These are phyloP conservation scores for Graphilbum ipis-grandicollis DNA, from an alignment of 2,329 filamentous ascomycete genomes.

Conservation along the genomic window DNA sequence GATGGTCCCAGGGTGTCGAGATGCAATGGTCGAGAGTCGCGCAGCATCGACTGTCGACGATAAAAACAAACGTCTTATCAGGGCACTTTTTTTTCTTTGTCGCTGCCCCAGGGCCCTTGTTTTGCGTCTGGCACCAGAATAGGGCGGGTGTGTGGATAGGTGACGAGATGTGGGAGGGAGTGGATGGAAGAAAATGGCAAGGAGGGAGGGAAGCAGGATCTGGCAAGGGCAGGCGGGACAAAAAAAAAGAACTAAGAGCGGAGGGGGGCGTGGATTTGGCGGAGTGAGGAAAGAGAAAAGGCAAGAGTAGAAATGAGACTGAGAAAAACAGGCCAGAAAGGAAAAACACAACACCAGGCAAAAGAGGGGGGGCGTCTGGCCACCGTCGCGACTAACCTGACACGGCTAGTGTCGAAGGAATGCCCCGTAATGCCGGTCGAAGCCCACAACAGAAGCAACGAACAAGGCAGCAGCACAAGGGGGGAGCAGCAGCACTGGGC, in stretches of 20 bases:
- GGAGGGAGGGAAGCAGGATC: not conserved
- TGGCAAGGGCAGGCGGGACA: not conserved
- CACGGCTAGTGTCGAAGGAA: too few species aligned
- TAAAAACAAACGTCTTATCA: not conserved
- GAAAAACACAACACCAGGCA: too few species aligned
- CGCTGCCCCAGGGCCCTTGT: constrained; percentile 4
- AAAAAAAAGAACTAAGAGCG: not conserved
- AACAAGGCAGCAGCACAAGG: too few species aligned
- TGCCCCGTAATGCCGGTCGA: too few species aligned
- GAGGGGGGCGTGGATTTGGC: not conserved
- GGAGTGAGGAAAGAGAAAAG: not conserved
- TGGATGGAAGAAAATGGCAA: not conserved
- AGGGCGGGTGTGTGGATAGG: not conserved
- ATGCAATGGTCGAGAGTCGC: too few species aligned
- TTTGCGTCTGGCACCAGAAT: constrained; percentile 4
- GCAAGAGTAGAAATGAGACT: not conserved
- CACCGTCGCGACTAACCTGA: too few species aligned
- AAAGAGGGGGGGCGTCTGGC: too few species aligned
- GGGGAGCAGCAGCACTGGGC: too few species aligned
- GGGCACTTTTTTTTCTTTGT: not conserved
- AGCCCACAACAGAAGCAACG: too few species aligned
- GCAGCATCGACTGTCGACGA: too few species aligned
- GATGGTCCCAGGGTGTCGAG: too few species aligned
- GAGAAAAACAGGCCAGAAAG: too few species aligned
- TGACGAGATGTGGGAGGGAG: not conserved